Evolutionary conservation across 441 rosid genomes (phyloP), one percentile per base, ranked within the genome.

Genomic region (Melastoma candidum): DNA sequence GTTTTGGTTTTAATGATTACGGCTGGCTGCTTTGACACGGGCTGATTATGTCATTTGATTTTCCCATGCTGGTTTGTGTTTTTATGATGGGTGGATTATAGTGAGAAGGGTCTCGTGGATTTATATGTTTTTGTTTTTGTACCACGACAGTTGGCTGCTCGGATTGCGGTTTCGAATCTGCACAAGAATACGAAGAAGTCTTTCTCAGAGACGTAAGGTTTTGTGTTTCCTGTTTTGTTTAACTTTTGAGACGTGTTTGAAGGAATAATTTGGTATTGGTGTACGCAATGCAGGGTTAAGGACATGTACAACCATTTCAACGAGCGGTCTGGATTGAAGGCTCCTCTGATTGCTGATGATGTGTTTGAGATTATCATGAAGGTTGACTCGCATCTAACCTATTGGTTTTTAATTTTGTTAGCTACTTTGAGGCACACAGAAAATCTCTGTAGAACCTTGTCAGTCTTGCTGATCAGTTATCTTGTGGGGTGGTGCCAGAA

Each of bases 151-250:
- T 66, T 90, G 79, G 97, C 95, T 60, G 97, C 97, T 0, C 81
- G 97, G 65, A 84, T 90, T 59, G 97, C 71, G 49, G 95, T 90
- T 8, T 90, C 95, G 1, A 90, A 90, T 73, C 81, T 90, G 60
- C 97, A 90, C 61, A 90, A 90, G 77, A 86, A 79, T 57, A 90
- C 95, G 1, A 77, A 66, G 74, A 86, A 90, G 47, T 80, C 74
- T 2, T 90, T 90, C 64, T 90, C 97, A 0, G 97, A 90, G 64
- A 86, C 90, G 97, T 89, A 64, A 68, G 95, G 22, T 17, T 74
- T 29, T 3, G 36, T 3, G 44, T 25, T 60, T 44, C 60, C 12
- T 24, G 32, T 2, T 2, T 56, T 26, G 2, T 4, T 0, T 7
- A 25, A 25, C 8, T n/a, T 17, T 17, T 17, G 22, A 17, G 22